A percentile compares a stretch with the other conserved stretches of the same genome.
Conservation (phyloP, 805 yeast genomes). For the Ogataea angusta region DNA sequence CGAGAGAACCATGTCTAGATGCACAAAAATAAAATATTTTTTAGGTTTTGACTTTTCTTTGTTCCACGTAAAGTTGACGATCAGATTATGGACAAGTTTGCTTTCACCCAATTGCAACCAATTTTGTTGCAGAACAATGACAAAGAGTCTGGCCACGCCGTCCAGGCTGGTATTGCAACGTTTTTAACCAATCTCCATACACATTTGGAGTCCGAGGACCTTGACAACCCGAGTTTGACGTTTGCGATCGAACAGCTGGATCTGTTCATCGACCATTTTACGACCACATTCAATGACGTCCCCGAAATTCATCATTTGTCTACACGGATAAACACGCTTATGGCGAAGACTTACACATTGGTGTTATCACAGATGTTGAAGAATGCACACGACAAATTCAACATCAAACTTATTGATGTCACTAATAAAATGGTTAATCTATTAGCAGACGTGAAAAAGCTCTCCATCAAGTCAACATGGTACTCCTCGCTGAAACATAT, state of each 20-base stretch:
- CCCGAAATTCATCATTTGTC: constrained; percentile 25
- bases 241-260: constrained; percentile 25
- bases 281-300: constrained; percentile 19
- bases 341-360: constrained; percentile 23
- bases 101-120: constrained; percentile 18
- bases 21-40: constrained; percentile 1
- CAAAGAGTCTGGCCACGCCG: constrained; percentile 8
- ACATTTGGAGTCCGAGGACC: constrained; percentile 7
- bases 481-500: constrained; percentile 31
- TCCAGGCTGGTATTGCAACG: constrained; percentile 14
- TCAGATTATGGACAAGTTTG: constrained; percentile 12
- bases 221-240: constrained; percentile 21
- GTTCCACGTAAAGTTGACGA: constrained; percentile 11
- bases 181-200: constrained; percentile 19
- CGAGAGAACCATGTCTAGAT: constrained; percentile 56
- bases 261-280: constrained; percentile 20
- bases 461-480: constrained; percentile 33
- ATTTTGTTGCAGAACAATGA: constrained; percentile 15
- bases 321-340: constrained; percentile 22
- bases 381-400: constrained; percentile 33
- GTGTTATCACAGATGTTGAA: constrained; percentile 27
- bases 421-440: constrained; percentile 25
- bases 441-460: constrained; percentile 22
- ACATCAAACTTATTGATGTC: constrained; percentile 30
- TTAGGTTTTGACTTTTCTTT: neutral